phyloP scores from a whole-genome alignment of 129 eudicot species.

The Artemisia annua region DNA sequence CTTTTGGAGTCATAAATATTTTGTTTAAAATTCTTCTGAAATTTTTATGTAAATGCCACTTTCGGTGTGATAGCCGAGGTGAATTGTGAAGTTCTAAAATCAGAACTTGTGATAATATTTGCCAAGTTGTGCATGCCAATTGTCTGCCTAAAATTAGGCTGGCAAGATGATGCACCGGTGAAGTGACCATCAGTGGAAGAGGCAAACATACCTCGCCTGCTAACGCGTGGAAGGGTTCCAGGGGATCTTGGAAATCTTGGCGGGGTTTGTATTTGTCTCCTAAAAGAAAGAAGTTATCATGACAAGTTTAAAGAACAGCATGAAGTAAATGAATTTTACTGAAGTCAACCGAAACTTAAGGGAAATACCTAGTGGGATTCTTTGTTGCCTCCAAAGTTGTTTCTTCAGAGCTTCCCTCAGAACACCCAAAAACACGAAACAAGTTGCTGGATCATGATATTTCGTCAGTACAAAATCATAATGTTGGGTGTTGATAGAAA shows the following conservation, averaged over 20 bases:
- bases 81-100: no score
- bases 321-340: not conserved
- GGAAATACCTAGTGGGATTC: conserved; percentile 5
- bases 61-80: no score
- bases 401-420: not conserved
- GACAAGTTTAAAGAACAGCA: not conserved
- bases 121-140: no score
- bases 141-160: no score
- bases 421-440: conserved; percentile 15
- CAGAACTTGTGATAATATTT: no score
- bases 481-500: not conserved
- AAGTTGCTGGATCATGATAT: conserved; percentile 4
- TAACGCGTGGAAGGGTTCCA: conserved; percentile 60
- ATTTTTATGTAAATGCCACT: no score
- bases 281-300: conserved; percentile 4
- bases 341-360: not conserved
- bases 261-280: conserved; percentile 70
- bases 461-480: not conserved
- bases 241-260: conserved; percentile 58
- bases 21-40: no score
- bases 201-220: conserved; percentile 55
- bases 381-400: conserved; percentile 8
- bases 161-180: no score
- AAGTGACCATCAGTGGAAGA: not conserved
- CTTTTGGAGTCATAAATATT: not conserved